These are phyloP conservation scores for Tilletia caries DNA, from an alignment of 1,284 basidiomycete genomes.

Conservation along the genomic window DNA sequence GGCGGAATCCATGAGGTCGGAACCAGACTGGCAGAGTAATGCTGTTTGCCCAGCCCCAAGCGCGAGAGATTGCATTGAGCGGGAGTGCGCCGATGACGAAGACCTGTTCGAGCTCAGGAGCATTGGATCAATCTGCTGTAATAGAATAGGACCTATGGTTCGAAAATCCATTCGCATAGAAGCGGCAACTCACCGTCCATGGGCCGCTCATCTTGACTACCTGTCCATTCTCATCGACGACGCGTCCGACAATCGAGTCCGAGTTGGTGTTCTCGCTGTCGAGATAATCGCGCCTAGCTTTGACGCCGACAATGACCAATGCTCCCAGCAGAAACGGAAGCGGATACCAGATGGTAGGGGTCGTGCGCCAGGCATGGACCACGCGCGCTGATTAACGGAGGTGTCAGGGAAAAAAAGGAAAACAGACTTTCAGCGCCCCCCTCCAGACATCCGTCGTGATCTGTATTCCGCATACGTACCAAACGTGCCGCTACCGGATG, in stretches of 20 bases:
- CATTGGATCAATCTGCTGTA: neutral
- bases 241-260: slow-evolving; percentile 34
- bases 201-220: slow-evolving; percentile 75
- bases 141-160: no score
- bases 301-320: slow-evolving; percentile 54
- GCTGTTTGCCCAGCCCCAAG: slow-evolving; percentile 95
- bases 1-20: slow-evolving; percentile 77
- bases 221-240: slow-evolving; percentile 64
- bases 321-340: slow-evolving; percentile 75
- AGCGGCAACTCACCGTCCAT: slow-evolving; percentile 72
- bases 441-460: neutral
- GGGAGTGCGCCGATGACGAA: slow-evolving; percentile 85
- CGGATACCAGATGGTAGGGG: slow-evolving; percentile 92
- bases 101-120: neutral
- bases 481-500: neutral
- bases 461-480: neutral
- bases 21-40: slow-evolving; percentile 81
- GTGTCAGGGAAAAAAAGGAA: neutral
- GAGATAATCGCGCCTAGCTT: slow-evolving; percentile 67
- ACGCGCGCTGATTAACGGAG: neutral
- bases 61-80: slow-evolving; percentile 82
- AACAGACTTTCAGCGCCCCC: no score
- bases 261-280: slow-evolving; percentile 42
- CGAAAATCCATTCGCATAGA: neutral
- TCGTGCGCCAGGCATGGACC: slow-evolving; percentile 73